A percentile compares a stretch with the other conserved stretches of the same genome.
These are phyloP conservation scores for Turritis glabra DNA, from an alignment of 345 rosid genomes.

Conservation along the genomic window DNA sequence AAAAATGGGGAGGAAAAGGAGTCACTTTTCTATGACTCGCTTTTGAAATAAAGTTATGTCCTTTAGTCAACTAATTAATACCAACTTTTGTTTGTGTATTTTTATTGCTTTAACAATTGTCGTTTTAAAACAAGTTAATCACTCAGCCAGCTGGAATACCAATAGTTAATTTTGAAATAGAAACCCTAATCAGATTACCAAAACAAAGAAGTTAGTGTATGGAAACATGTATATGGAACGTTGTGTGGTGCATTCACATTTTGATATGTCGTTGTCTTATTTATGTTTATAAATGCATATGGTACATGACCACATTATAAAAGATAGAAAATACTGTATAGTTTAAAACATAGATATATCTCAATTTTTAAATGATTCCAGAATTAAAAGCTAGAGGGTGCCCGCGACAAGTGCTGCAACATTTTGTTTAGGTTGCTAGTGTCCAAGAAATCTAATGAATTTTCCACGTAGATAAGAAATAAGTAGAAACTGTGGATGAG, in stretches of 20 bases:
- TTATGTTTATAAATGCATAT: constrained; percentile 4
- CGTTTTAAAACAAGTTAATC: constrained; percentile 2
- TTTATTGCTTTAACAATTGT: constrained; percentile 14
- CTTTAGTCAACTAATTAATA: constrained; percentile 33
- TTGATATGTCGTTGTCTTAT: constrained; percentile 32
- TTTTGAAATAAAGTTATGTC: constrained; percentile 23
- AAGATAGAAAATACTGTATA: background rate
- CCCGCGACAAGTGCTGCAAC: constrained; percentile 47
- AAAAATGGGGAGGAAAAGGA: constrained; percentile 4
- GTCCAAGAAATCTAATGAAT: constrained; percentile 31
- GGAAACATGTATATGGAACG: constrained; percentile 31
- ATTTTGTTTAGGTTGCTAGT: constrained; percentile 30
- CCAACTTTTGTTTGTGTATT: constrained; percentile 25
- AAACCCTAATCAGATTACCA: constrained; percentile 23
- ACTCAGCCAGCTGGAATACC: constrained; percentile 31
- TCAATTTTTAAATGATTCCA: background rate
- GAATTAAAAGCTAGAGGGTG: constrained; percentile 30
- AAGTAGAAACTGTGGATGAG: constrained; percentile 51
- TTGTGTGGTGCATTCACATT: constrained; percentile 20
- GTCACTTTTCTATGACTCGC: constrained; percentile 27
- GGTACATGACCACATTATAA: background rate
- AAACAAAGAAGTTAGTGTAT: constrained; percentile 22
- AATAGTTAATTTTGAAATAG: background rate
- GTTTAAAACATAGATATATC: background rate
- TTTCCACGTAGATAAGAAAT: constrained; percentile 22